Percentiles rank a stretch among this genome's conserved stretches.
Evolutionary conservation across 1,284 basidiomycete species (phyloP).

Genomic region (Puccinia novopanici): DNA sequence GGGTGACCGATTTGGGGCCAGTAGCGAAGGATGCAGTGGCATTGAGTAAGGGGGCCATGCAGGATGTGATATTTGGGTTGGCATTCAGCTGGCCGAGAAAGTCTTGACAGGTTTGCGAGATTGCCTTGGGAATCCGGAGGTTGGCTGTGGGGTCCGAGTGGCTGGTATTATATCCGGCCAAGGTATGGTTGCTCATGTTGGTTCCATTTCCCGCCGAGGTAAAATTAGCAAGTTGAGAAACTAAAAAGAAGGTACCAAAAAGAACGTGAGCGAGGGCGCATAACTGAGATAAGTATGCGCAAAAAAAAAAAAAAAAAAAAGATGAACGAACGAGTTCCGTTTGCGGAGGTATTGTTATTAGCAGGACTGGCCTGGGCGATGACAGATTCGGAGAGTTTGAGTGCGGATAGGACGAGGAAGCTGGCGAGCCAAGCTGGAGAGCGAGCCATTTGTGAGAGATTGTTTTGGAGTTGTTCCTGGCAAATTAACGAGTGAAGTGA

Average conservation of each 20-base stretch:
- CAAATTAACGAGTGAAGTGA: too few species aligned
- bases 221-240: slow-evolving; percentile 7
- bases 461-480: too few species aligned
- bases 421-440: slow-evolving; percentile 1
- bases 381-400: neutral
- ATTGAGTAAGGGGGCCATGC: slow-evolving; percentile 38
- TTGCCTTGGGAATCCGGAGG: slow-evolving; percentile 28
- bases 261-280: neutral
- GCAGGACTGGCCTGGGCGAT: neutral
- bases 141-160: slow-evolving; percentile 29
- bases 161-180: neutral
- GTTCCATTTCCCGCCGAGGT: neutral
- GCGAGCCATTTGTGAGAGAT: too few species aligned
- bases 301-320: too few species aligned
- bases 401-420: neutral
- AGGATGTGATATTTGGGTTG: slow-evolving; percentile 37
- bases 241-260: neutral
- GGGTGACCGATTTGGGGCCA: slow-evolving; percentile 34
- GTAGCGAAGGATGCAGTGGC: slow-evolving; percentile 36
- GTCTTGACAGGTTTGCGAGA: slow-evolving; percentile 35
- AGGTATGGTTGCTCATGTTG: neutral
- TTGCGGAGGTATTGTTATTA: neutral
- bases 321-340: neutral
- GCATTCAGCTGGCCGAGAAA: slow-evolving; percentile 39
- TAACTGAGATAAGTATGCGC: too few species aligned